Evolutionary conservation across 306 rosid genomes (phyloP).

Genomic region (Citrullus colocynthis): DNA sequence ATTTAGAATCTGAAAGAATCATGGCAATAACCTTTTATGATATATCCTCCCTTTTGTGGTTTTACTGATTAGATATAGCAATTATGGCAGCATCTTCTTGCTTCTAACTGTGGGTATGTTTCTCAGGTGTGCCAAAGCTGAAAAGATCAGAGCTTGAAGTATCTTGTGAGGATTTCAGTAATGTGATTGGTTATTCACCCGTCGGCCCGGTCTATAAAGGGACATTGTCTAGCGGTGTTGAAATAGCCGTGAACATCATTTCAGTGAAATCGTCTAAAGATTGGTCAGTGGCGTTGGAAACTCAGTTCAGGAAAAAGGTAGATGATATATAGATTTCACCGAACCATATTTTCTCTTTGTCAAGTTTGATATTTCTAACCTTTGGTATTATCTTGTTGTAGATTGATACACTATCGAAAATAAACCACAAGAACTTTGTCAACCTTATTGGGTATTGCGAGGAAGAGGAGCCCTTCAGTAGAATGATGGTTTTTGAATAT

Average conservation of each 20-base stretch:
- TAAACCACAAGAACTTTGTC: slow-evolving; percentile 94
- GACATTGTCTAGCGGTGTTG: slow-evolving; percentile 89
- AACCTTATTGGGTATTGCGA: slow-evolving; percentile 76
- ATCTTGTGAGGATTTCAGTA: slow-evolving; percentile 98
- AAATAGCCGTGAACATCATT: slow-evolving; percentile 76
- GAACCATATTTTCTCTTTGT: not conserved
- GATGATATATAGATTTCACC: not conserved
- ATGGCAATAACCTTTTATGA: not conserved
- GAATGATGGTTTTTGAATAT: slow-evolving; percentile 93
- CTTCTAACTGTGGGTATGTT: not conserved
- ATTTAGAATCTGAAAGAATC: not conserved
- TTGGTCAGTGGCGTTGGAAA: slow-evolving; percentile 59
- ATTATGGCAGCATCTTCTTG: not conserved
- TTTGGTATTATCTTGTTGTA: slow-evolving; percentile 24
- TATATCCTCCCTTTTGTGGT: not conserved
- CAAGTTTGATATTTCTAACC: slow-evolving; percentile 12
- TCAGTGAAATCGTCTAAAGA: slow-evolving; percentile 32
- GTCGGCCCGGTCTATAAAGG: slow-evolving; percentile 81
- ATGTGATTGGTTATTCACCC: slow-evolving; percentile 67
- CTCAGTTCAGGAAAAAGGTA: slow-evolving; percentile 85
- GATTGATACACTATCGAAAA: slow-evolving; percentile 62
- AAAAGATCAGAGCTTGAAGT: slow-evolving; percentile 79
- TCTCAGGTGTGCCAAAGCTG: slow-evolving; percentile 81
- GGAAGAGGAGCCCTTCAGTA: slow-evolving; percentile 84
- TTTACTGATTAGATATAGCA: not conserved